Base-by-base conservation (phyloP, 2,329 filamentous ascomycete species). In the Penicillium freii region DNA sequence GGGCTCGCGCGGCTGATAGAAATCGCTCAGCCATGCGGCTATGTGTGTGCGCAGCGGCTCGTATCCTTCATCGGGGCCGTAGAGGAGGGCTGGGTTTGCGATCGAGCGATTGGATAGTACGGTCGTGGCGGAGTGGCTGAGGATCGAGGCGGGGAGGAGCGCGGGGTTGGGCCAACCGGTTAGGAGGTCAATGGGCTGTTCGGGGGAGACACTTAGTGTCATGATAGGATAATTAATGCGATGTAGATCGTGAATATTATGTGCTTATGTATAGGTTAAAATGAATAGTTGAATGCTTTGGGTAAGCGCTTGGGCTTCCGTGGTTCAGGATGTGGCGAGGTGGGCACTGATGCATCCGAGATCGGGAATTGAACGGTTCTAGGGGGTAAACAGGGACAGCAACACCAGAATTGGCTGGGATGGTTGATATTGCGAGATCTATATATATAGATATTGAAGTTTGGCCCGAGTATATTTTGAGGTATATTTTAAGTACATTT, bases 1-100 rank as follows among this genome's bases (percentile, higher is more conserved):
- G 2, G 76, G 71, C 4, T 74, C 64, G 6, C 65, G 46, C 0
- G 70, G 71, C 2, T 77, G 77, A 69, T 91, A 93, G 66, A 87
- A 87, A 0, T 69, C 65, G 1, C 80, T 82, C 40, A 96, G 78
- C 89, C 90, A 96, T 39, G 75, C 69, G 4, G 90, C 87, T 34
- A 96, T 75, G 40, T 84, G 81, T 59, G 84, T 78, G 15, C 91
- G 83, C 38, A 94, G 79, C n/a, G 86, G 85, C 60, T 81, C 76
- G 67, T 88, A 88, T 29, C 92, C 92, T 43, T 84, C 77, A 71
- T 95, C 90, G 0, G 91, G 87, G 0, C 88, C 92, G 69, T 96
- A 96, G 57, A 87, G 81, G 38, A 96, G 81, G n/a, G 82, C 88
- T 1, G 86, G 83, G 2, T 81, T 77, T 55, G 82, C 84, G 56